Evolutionary conservation across 2,329 filamentous ascomycete species (phyloP), one percentile per base, ranked within the genome.

Genomic region (Colletotrichum higginsianum): DNA sequence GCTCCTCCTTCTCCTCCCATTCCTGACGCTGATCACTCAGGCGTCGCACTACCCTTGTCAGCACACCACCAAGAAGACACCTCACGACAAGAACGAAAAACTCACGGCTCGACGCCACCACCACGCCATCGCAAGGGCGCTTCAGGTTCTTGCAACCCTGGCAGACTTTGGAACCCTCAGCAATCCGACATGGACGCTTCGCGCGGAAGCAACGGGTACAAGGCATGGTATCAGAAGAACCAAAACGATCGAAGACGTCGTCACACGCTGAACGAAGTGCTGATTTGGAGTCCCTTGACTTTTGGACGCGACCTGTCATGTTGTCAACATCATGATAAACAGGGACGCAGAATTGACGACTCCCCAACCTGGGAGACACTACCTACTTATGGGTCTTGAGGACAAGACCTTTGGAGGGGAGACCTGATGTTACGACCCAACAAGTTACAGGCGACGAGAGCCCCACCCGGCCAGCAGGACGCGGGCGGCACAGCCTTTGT

Each of bases 301-400:
- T 61, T 9, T 52, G 21, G 18, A 62, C 3, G 21, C 23, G n/a
- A 62, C 60, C 30, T 63, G 12, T 53, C 16, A 63, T 63, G 15
- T 9, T 62, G 13, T 62, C n/a, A 62, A 38, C 18, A 62, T 44
- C 26, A 44, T 42, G 16, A 46, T 46, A 46, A 46, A 46, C 26
- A 30, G 26, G 26, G 16, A 40, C 21, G 30, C 44, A 61, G 15
- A 30, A 49, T 50, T 49, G 13, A 53, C n/a, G 13, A 18, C 44
- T n/a, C 35, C 16, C 47, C 5, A 63, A 52, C 49, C 47, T 46
- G 13, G n/a, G 61, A 18, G 12, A 15, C 4, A 49, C n/a, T 1
- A 61, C 42, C 38, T 61, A 61, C 42, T 61, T 63, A 63, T 63
- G 18, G 15, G 35, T 30, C 35, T 53, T 15, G 13, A n/a, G 47